Percentiles rank a stretch among this genome's conserved stretches.
Conservation (phyloP, 306 rosid species). For the Prunus fruticosa region DNA sequence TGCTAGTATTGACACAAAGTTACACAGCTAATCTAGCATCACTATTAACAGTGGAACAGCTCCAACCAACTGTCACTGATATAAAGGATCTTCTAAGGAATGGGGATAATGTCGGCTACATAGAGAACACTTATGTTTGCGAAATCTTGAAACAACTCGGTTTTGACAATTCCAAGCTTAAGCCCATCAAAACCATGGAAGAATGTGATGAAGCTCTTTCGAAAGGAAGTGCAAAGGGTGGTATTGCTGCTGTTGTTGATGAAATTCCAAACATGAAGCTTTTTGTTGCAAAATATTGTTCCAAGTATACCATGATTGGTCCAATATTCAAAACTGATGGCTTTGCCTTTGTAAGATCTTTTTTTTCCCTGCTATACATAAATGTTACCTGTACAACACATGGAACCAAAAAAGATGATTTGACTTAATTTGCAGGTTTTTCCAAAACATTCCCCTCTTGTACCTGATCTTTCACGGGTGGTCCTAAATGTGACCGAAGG, state of each 20-base stretch:
- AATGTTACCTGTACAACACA: neutral
- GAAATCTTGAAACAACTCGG: constrained; percentile 33
- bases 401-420: too few relatives aligned
- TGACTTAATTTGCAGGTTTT: constrained; percentile 25
- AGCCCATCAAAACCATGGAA: neutral
- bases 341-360: constrained; percentile 39
- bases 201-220: constrained; percentile 20
- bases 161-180: constrained; percentile 31
- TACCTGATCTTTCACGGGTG: constrained; percentile 54
- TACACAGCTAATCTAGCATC: constrained; percentile 72
- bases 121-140: constrained; percentile 34
- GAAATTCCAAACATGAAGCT: constrained; percentile 25
- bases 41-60: constrained; percentile 46
- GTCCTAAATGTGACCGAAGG: constrained; percentile 53
- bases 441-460: constrained; percentile 46
- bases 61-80: constrained; percentile 40
- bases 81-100: constrained; percentile 30
- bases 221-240: constrained; percentile 31
- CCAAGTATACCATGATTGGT: constrained; percentile 29
- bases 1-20: constrained; percentile 52
- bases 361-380: neutral
- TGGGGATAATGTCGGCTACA: constrained; percentile 48
- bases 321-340: constrained; percentile 30
- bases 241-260: constrained; percentile 39
- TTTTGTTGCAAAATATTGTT: constrained; percentile 32